Base-by-base conservation (phyloP, 2,329 filamentous ascomycete genomes). In the Neofusicoccum laricinum region DNA sequence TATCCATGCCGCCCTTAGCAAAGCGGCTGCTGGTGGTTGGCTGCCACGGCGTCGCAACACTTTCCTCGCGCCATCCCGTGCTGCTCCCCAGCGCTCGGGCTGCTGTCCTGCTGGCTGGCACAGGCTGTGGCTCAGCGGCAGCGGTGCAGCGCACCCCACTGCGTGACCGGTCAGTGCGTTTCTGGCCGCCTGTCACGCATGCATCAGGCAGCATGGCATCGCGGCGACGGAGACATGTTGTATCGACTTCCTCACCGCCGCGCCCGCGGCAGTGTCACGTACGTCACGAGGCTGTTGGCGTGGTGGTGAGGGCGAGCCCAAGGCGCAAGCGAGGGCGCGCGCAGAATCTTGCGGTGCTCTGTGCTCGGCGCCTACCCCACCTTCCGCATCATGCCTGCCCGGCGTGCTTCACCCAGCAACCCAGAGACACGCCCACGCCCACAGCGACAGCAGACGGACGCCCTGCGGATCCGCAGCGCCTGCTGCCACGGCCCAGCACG, bases 111-210 rank as follows among this genome's bases (percentile, higher is more conserved):
- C 41, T 59, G 55, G 40, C 49, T 36, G 49, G 32, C 48, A 8
- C 15, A 12, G 46, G 36, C 12, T 34, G 46, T 32, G 11, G 25
- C 17, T 50, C 21, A 21, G 7, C 5, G n/a, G 2, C 36, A 21
- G 19, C 15, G 51, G 36, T 41, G 51, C 51, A 38, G 34, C 49
- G 17, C 55, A 46, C 55, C 55, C 55, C 55, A 59, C 55, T 46
- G 55, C 55, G 40, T 32, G 40, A 59, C 55, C 55, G 55, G 55
- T 59, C 55, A 59, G 55, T 59, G 55, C 55, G 36, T 17, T 34
- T 14, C 15, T 32, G 21, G 40, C 46, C 25, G 32, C n/a, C 55
- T 59, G 55, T 59, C 55, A 45, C 55, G 17, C 55, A 46, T 59
- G 55, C 55, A 34, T 46, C 55, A 45, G 40, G 55, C 55, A 59